phyloP scores from a whole-genome alignment of 2,329 filamentous ascomycete genomes.

The Colletotrichum coccodes region DNA sequence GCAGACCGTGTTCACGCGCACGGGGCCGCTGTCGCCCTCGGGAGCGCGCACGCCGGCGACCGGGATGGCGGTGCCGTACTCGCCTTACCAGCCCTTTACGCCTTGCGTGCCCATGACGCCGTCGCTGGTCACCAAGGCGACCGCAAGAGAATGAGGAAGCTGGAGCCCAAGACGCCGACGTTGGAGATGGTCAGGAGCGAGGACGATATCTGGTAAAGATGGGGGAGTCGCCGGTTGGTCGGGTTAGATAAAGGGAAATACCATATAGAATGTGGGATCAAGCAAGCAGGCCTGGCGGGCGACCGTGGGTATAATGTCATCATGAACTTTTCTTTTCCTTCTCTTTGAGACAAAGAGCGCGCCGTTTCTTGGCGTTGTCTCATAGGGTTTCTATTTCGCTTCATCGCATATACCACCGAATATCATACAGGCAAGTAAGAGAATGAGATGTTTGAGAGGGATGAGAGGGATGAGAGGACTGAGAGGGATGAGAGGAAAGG shows the following conservation, averaged over 20 bases:
- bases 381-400: neutral
- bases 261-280: slow-evolving; percentile 27
- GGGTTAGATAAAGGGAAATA: slow-evolving; percentile 19
- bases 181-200: slow-evolving; percentile 69
- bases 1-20: slow-evolving; percentile 72
- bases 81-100: slow-evolving; percentile 82
- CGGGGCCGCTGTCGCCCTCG: slow-evolving; percentile 62
- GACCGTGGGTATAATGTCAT: slow-evolving; percentile 26
- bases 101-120: slow-evolving; percentile 81
- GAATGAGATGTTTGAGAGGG: neutral
- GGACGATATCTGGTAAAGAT: slow-evolving; percentile 72
- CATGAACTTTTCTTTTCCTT: slow-evolving; percentile 14
- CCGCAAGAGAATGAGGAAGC: slow-evolving; percentile 73
- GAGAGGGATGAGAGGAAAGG: neutral
- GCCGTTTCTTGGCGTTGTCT: neutral
- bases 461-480: neutral
- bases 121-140: slow-evolving; percentile 78
- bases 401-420: neutral
- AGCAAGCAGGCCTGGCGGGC: slow-evolving; percentile 16
- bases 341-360: neutral
- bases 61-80: slow-evolving; percentile 74
- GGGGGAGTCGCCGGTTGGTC: neutral
- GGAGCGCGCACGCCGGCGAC: slow-evolving; percentile 71
- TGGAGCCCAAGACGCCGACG: slow-evolving; percentile 72
- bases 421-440: neutral